Evolutionary conservation across 2,329 filamentous ascomycete genomes (phyloP), one percentile per base, ranked within the genome.

Genomic region (Fusarium tanahbumbuense): DNA sequence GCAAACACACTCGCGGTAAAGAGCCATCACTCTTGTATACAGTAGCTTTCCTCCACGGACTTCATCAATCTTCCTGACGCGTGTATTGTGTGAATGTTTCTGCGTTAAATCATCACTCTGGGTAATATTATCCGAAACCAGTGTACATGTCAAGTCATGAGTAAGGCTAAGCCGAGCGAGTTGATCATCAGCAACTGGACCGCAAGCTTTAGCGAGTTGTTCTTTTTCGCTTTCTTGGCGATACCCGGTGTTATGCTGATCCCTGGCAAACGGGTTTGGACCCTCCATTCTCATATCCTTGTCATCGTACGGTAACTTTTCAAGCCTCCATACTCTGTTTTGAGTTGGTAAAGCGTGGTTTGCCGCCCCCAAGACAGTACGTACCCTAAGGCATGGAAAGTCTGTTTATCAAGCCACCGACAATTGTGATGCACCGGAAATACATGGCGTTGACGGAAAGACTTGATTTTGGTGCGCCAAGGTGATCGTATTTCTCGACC

Each of bases 191-290:
- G 55, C n/a, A 67, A 45, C 54, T 49, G 60, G 63, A 52, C 56
- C 50, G 65, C 61, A 37, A 37, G 61, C 56, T 73, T 67, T 65
- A 64, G 62, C 65, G 63, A 75, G 62, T 74, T 64, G 71, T 75
- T 75, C 73, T 70, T 74, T 75, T 74, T 72, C 64, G 64, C 71
- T 75, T 75, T 73, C 71, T 73, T 75, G 70, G 71, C 60, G 61
- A 68, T 63, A 67, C 63, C 67, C 53, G 65, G 56, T 61, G 54
- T 56, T 55, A 54, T 66, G 57, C 41, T 67, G 55, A 73, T 70
- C 71, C 73, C 55, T 73, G 70, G 40, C n/a, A 42, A 32, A 47
- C 34, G 18, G 64, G 53, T 59, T 60, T 67, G 58, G 55, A 45
- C 55, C 61, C 68, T 68, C 65, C 63, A 72, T 64, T 37, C 63